Percentiles rank a stretch among this genome's conserved stretches.
Evolutionary conservation across 805 yeast species (phyloP).

Genomic region (Millerozyma acaciae): DNA sequence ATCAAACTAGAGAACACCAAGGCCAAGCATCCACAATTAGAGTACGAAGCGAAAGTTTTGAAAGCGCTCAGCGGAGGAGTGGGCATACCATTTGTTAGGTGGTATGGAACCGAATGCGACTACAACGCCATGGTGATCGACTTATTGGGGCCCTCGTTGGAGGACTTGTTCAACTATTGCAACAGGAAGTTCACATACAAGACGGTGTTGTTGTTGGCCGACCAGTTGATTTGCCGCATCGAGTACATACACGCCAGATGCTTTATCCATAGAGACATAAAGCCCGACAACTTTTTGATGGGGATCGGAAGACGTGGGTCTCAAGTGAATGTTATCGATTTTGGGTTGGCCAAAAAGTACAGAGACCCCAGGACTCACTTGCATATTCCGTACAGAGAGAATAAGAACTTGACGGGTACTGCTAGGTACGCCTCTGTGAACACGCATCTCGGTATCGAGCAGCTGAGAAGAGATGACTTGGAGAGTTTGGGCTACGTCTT

Average conservation of each 20-base stretch:
- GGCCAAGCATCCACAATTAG: constrained; percentile 95
- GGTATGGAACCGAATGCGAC: constrained; percentile 92
- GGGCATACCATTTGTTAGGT: constrained; percentile 94
- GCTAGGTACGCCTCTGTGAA: constrained; percentile 95
- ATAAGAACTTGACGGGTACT: constrained; percentile 94
- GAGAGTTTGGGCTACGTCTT: constrained; percentile 93
- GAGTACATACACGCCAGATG: constrained; percentile 95
- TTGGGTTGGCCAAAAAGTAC: constrained; percentile 90
- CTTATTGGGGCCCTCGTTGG: constrained; percentile 89
- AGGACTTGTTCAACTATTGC: constrained; percentile 94
- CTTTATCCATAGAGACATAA: constrained; percentile 80
- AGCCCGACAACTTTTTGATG: constrained; percentile 81
- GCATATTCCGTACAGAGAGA: constrained; percentile 95
- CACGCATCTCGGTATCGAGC: constrained; percentile 96
- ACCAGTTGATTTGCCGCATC: constrained; percentile 88
- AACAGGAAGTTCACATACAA: constrained; percentile 89
- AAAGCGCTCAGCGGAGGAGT: constrained; percentile 93
- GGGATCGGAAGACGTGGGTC: constrained; percentile 93
- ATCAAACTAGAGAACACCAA: constrained; percentile 85
- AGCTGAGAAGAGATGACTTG: constrained; percentile 92
- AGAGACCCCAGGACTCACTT: constrained; percentile 91
- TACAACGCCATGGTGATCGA: constrained; percentile 97
- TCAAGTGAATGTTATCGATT: constrained; percentile 90
- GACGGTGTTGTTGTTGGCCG: constrained; percentile 88
- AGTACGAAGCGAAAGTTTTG: constrained; percentile 94